phyloP scores from a whole-genome alignment of 1,284 basidiomycete species.

The Hemileia vastatrix region DNA sequence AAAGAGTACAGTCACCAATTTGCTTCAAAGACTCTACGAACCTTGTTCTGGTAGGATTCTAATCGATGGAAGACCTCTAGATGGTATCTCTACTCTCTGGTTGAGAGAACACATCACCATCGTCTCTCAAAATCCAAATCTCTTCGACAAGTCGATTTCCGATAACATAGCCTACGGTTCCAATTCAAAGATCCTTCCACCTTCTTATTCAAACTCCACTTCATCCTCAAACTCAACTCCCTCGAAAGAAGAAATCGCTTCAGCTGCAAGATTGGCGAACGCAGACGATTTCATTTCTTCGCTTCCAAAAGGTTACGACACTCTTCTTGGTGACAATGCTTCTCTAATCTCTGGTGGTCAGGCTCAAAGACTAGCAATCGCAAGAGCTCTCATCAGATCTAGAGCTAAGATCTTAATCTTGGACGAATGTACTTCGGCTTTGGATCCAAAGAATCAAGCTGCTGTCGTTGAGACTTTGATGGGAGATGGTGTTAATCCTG shows the following conservation, averaged over 20 bases:
- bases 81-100: constrained; percentile 51
- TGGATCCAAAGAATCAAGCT: constrained; percentile 71
- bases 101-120: constrained; percentile 68
- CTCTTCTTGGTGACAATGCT: constrained; percentile 77
- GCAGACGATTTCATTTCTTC: constrained; percentile 76
- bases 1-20: constrained; percentile 41
- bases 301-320: constrained; percentile 75
- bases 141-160: constrained; percentile 68
- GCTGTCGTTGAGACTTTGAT: constrained; percentile 70
- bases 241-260: constrained; percentile 53
- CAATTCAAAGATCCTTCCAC: constrained; percentile 40
- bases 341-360: constrained; percentile 84
- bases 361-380: constrained; percentile 83
- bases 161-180: constrained; percentile 88
- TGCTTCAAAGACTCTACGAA: constrained; percentile 81
- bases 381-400: constrained; percentile 67
- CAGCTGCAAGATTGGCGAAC: constrained; percentile 64
- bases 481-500: constrained; percentile 73
- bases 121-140: constrained; percentile 58
- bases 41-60: constrained; percentile 47
- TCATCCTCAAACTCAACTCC: constrained; percentile 34
- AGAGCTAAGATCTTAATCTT: constrained; percentile 67
- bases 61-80: constrained; percentile 48
- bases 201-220: constrained; percentile 32
- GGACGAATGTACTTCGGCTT: constrained; percentile 86